Percentiles rank a stretch among this genome's conserved stretches.
Evolutionary conservation across 1,139 yeast genomes (phyloP).

Genomic region (Zygoascus sp.): DNA sequence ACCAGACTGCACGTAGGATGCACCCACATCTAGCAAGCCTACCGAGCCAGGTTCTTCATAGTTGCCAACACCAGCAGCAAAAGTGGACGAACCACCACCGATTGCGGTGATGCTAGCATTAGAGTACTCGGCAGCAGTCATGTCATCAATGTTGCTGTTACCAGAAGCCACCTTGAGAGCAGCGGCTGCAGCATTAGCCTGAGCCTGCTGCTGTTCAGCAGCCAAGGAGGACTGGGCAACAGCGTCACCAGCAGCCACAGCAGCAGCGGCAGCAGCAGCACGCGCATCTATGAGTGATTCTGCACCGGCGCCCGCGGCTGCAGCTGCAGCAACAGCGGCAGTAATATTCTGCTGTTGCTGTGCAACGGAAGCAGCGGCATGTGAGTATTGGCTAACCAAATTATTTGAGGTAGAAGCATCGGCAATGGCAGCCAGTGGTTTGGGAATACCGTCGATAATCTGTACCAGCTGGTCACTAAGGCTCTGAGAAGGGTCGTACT

Average conservation of each 20-base stretch:
- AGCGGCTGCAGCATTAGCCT: background rate
- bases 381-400: slow-evolving; percentile 9
- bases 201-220: background rate
- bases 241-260: too few species aligned
- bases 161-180: too few species aligned
- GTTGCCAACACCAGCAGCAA: background rate
- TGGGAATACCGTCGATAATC: slow-evolving; percentile 30
- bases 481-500: slow-evolving; percentile 36
- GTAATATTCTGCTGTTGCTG: slow-evolving; percentile 2
- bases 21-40: slow-evolving; percentile 7
- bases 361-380: slow-evolving; percentile 1
- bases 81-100: background rate
- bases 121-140: background rate
- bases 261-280: background rate
- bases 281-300: background rate
- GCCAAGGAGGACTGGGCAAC: background rate
- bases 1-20: slow-evolving; percentile 5
- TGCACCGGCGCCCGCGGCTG: background rate
- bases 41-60: slow-evolving; percentile 8
- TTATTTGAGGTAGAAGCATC: slow-evolving; percentile 30
- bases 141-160: background rate
- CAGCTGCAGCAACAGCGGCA: slow-evolving; percentile 11
- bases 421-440: slow-evolving; percentile 33
- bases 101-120: background rate
- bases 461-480: slow-evolving; percentile 37